phyloP scores from a whole-genome alignment of 768 basidiomycete species.

The Lyophyllum semitale region DNA sequence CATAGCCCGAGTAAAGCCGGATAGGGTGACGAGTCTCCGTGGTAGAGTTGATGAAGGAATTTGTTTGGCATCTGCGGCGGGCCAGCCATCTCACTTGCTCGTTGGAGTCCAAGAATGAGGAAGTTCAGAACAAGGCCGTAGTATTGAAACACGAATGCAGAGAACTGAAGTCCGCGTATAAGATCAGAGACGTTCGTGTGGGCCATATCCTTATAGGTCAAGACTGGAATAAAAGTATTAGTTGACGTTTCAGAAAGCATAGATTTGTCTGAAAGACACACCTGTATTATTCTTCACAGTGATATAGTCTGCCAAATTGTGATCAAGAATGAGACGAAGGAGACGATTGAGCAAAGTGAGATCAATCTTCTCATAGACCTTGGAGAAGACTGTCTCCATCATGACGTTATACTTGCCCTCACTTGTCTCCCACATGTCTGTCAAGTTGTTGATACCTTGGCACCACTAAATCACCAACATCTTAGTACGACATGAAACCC shows the following conservation, averaged over 20 bases:
- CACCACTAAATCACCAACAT: conserved; percentile 65
- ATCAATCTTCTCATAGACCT: no score
- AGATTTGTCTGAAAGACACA: conserved; percentile 21
- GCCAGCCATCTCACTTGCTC: conserved; percentile 98
- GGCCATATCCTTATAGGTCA: no score
- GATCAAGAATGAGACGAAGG: conserved; percentile 93
- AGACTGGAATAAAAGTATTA: conserved; percentile 36
- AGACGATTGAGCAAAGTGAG: no score
- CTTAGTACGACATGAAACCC: not conserved
- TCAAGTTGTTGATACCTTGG: conserved; percentile 98
- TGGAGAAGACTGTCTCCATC: no score
- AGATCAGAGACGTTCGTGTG: conserved; percentile 97
- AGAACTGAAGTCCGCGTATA: conserved; percentile 97
- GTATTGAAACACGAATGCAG: conserved; percentile 98
- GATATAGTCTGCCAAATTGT: conserved; percentile 98
- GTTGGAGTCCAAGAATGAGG: conserved; percentile 93
- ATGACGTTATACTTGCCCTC: conserved; percentile 98
- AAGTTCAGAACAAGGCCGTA: conserved; percentile 96
- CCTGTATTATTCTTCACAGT: conserved; percentile 98
- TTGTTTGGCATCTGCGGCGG: conserved; percentile 98
- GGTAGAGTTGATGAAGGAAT: conserved; percentile 92
- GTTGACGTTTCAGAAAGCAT: not conserved
- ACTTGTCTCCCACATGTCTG: conserved; percentile 97
- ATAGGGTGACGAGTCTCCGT: no score
- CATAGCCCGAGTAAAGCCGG: no score